A percentile compares a stretch with the other conserved stretches of the same genome.
phyloP scores from a whole-genome alignment of 2,329 filamentous ascomycete genomes.

The Grosmannia serpens region DNA sequence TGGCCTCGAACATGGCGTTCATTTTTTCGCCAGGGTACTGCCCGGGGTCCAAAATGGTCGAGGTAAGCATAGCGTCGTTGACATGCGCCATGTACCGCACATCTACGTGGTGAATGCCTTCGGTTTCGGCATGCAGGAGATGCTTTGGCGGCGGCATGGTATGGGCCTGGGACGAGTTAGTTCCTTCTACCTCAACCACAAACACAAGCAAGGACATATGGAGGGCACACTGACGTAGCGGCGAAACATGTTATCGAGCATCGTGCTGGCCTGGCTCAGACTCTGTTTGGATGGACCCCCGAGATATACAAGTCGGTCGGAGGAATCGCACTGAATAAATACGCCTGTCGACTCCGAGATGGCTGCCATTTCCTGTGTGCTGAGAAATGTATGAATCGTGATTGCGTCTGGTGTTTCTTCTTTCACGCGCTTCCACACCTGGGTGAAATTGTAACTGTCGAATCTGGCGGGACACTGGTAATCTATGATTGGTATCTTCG shows the following conservation, averaged over 20 bases:
- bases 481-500: slow-evolving; percentile 1
- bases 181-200: too few species aligned
- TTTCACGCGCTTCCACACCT: slow-evolving; percentile 15
- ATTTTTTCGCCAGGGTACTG: slow-evolving; percentile 5
- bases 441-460: slow-evolving; percentile 6
- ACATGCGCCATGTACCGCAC: slow-evolving; percentile 18
- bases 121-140: slow-evolving; percentile 16
- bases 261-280: slow-evolving; percentile 4
- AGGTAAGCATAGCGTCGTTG: slow-evolving; percentile 15
- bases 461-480: slow-evolving; percentile 9
- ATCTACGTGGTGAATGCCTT: slow-evolving; percentile 14
- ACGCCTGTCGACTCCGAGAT: slow-evolving; percentile 8
- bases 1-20: slow-evolving; percentile 6
- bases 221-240: slow-evolving; percentile 5
- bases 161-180: not conserved
- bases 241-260: slow-evolving; percentile 14
- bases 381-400: slow-evolving; percentile 10
- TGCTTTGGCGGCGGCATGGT: slow-evolving; percentile 9
- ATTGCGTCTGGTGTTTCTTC: slow-evolving; percentile 10
- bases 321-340: slow-evolving; percentile 3
- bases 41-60: slow-evolving; percentile 18
- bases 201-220: not conserved
- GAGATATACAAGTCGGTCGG: slow-evolving; percentile 13
- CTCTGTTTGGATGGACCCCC: not conserved
- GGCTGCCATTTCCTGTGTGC: not conserved